Percentiles rank a stretch among this genome's conserved stretches.
phyloP scores from a whole-genome alignment of 2,329 filamentous ascomycete genomes.

The Colletotrichum sp. region DNA sequence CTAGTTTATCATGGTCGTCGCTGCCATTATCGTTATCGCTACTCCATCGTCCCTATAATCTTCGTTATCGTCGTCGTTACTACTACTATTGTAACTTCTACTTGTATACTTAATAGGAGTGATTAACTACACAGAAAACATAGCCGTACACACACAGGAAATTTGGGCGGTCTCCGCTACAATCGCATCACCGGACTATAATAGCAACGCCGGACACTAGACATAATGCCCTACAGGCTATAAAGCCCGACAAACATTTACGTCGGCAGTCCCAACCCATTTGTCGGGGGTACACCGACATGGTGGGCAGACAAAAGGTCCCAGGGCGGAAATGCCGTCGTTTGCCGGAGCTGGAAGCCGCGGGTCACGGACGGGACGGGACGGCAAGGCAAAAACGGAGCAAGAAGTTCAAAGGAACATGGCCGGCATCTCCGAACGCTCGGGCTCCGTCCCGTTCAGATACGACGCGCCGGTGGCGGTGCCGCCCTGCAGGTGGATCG shows the following conservation, averaged over 20 bases:
- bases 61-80: too few species aligned
- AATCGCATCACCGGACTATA: neutral
- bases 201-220: neutral
- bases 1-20: too few species aligned
- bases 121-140: too few species aligned
- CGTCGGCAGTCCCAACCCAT: neutral
- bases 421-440: conserved; percentile 1
- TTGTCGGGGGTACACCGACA: neutral
- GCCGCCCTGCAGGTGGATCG: neutral
- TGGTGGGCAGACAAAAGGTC: neutral
- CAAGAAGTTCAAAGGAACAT: neutral
- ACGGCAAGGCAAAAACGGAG: neutral
- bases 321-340: neutral
- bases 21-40: too few species aligned
- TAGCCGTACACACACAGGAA: too few species aligned
- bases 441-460: neutral
- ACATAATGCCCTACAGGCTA: neutral
- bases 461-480: neutral
- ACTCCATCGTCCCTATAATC: too few species aligned
- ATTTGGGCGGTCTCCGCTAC: neutral
- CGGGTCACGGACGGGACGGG: conserved; percentile 3
- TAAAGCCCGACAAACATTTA: neutral
- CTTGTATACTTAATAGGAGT: too few species aligned
- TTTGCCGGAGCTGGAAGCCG: neutral
- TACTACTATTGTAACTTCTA: too few species aligned